These are phyloP conservation scores for Umbelopsis sp. DNA, from an alignment of 192 early-diverging fungal genomes.

Conservation along the genomic window DNA sequence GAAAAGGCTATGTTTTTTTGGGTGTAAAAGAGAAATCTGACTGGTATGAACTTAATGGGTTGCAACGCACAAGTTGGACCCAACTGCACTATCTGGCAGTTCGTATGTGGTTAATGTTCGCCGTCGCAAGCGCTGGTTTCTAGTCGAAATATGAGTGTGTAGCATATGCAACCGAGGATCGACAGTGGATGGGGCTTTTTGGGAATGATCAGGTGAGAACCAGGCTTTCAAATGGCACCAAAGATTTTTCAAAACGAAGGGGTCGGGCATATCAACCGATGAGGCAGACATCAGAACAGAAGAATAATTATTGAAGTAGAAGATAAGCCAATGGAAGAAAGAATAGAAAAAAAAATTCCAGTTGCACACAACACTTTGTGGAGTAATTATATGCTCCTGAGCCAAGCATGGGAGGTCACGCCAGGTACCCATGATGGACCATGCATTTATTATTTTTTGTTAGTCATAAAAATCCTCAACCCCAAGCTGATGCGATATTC, in stretches of 20 bases:
- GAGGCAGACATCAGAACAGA: neutral
- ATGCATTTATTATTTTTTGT: neutral
- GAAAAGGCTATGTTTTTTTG: neutral
- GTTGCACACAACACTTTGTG: neutral
- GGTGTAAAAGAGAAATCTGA: neutral
- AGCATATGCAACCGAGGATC: constrained; percentile 11
- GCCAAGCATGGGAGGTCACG: neutral
- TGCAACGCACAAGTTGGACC: neutral
- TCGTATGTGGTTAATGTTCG: constrained; percentile 4
- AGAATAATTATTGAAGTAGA: neutral
- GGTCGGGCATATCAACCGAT: neutral
- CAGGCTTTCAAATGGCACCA: constrained; percentile 3
- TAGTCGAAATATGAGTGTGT: neutral
- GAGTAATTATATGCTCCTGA: neutral
- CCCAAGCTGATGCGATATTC: neutral
- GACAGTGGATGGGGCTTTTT: neutral
- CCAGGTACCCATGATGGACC: neutral
- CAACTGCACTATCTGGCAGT: neutral
- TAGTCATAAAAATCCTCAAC: neutral
- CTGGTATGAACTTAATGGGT: neutral
- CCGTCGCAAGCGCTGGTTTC: neutral
- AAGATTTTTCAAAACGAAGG: neutral
- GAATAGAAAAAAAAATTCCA: neutral
- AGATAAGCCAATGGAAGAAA: neutral
- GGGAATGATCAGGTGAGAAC: neutral